phyloP scores from a whole-genome alignment of 352 stramenopile species.

The Bremia lactucae region DNA sequence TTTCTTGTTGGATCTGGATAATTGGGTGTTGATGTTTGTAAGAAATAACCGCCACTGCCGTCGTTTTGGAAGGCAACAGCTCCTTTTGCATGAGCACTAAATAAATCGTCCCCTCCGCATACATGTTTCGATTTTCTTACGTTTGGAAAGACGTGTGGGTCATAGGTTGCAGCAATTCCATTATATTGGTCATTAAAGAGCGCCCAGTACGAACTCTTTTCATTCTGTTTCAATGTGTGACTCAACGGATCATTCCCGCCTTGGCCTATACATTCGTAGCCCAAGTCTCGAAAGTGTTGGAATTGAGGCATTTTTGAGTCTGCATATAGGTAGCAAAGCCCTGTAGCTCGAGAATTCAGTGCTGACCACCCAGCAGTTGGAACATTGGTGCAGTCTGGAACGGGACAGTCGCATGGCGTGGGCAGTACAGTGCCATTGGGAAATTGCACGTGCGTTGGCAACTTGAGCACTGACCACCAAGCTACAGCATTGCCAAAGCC shows the following conservation, averaged over 20 bases:
- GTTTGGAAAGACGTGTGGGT: background rate
- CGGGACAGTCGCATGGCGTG: conserved; percentile 58
- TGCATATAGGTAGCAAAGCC: conserved; percentile 75
- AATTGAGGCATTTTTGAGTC: conserved; percentile 40
- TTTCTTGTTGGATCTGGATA: conserved; percentile 50
- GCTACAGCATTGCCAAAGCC: conserved; percentile 43
- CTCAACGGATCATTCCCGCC: conserved; percentile 62
- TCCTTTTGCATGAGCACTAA: conserved; percentile 71
- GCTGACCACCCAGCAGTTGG: conserved; percentile 23
- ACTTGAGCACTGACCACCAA: conserved; percentile 72
- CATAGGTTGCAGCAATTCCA: conserved; percentile 34
- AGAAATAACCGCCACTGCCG: conserved; percentile 40
- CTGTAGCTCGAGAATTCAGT: conserved; percentile 23
- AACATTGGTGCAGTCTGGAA: conserved; percentile 44
- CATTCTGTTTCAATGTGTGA: conserved; percentile 50
- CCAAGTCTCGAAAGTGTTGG: conserved; percentile 54
- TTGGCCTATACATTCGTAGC: conserved; percentile 71
- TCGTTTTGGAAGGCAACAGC: conserved; percentile 36
- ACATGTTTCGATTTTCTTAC: conserved; percentile 11
- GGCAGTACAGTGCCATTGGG: conserved; percentile 10
- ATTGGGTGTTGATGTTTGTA: conserved; percentile 71
- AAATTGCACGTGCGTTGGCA: conserved; percentile 38
- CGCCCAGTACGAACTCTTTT: conserved; percentile 40
- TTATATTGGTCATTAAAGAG: conserved; percentile 77
- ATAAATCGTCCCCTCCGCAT: conserved; percentile 39